A percentile compares a stretch with the other conserved stretches of the same genome.
phyloP scores from a whole-genome alignment of 441 rosid species.

The Arabidopsis lyrata region DNA sequence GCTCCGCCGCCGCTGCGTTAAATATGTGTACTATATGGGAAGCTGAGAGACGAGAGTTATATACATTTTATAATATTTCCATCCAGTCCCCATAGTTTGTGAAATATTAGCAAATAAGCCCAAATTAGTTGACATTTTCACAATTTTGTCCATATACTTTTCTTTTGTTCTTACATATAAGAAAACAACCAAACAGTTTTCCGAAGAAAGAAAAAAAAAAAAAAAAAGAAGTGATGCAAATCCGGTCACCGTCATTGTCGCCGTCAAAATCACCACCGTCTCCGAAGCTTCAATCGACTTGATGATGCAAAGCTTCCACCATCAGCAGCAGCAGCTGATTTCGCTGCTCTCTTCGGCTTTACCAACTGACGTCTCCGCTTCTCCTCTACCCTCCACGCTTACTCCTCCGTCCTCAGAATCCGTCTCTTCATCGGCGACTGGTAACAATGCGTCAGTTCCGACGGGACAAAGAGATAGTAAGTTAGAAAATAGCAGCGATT shows the following conservation, averaged over 20 bases:
- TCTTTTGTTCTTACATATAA: background rate
- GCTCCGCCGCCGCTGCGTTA: constrained; percentile 26
- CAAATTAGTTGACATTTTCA: background rate
- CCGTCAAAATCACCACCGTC: constrained; percentile 42
- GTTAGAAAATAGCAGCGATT: constrained; percentile 59
- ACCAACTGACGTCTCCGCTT: constrained; percentile 61
- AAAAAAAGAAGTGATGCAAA: constrained; percentile 39
- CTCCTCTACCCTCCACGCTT: constrained; percentile 48
- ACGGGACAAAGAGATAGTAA: constrained; percentile 31
- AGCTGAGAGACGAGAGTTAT: background rate
- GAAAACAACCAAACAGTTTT: constrained; percentile 12
- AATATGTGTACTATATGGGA: background rate
- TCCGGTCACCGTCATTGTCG: constrained; percentile 38
- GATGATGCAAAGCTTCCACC: constrained; percentile 80
- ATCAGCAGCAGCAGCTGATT: constrained; percentile 79
- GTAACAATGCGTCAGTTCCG: constrained; percentile 21
- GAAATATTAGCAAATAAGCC: too few relatives aligned
- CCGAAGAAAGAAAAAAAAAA: background rate
- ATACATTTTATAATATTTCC: background rate
- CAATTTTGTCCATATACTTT: constrained; percentile 3
- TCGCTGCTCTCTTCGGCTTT: constrained; percentile 85
- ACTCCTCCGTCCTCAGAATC: constrained; percentile 37
- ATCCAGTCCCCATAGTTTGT: too few relatives aligned
- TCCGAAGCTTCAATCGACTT: constrained; percentile 23
- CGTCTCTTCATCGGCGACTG: constrained; percentile 35